Evolutionary conservation across 2,329 filamentous ascomycete genomes (phyloP).

Genomic region (Aspergillus flavus): DNA sequence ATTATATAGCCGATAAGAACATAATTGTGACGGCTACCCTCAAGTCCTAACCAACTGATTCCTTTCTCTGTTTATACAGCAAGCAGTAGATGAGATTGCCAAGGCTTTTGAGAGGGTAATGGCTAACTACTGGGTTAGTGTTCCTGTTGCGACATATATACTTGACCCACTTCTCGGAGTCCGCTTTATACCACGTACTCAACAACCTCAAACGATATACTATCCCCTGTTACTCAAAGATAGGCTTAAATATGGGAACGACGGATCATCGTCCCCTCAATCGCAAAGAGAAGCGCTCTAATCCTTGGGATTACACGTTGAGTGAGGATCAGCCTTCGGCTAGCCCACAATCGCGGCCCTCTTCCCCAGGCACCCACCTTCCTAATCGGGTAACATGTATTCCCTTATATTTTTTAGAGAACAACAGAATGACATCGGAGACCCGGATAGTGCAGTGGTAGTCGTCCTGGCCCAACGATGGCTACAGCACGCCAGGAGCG

Average conservation of each 20-base stretch:
- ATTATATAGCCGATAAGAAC: neutral
- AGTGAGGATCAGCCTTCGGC: neutral
- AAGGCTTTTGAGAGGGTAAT: too few species aligned
- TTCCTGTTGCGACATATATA: too few species aligned
- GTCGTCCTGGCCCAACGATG: too few species aligned
- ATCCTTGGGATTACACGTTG: neutral
- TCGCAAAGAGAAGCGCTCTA: neutral
- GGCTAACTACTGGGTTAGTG: too few species aligned
- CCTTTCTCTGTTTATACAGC: too few species aligned
- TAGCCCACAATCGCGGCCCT: neutral
- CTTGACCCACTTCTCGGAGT: neutral
- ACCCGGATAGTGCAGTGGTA: neutral
- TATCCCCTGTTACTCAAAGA: too few species aligned
- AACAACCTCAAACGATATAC: too few species aligned
- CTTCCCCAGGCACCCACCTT: neutral
- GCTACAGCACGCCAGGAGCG: too few species aligned
- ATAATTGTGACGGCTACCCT: neutral
- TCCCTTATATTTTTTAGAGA: neutral
- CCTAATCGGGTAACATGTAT: neutral
- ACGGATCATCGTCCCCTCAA: neutral
- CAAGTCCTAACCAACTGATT: neutral
- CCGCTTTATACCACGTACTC: too few species aligned
- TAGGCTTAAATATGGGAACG: neutral
- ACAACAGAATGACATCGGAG: neutral
- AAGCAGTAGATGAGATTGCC: too few species aligned